Evolutionary conservation across 768 basidiomycete species (phyloP), one percentile per base, ranked within the genome.

Genomic region (Leccinum sublutescens): DNA sequence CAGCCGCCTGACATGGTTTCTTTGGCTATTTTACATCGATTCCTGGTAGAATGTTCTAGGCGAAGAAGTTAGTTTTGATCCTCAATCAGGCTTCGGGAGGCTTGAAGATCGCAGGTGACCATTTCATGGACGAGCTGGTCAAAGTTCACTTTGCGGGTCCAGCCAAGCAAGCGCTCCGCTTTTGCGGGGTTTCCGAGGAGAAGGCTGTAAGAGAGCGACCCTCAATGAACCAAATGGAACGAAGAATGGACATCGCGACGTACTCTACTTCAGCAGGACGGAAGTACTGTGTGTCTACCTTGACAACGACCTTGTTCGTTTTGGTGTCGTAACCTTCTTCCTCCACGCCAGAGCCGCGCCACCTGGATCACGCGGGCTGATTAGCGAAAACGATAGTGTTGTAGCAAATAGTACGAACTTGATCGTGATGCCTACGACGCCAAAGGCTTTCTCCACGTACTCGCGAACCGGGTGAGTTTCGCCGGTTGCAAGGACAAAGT

Each of bases 381-480:
- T 68, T 14, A 69, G 54, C 17, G 15, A 11, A 36, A 51, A 50
- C 5, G 17, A 33, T 49, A 6, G 29, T 17, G 12, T 53, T 3
- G 14, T 19, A 43, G 17, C 36, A 38, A 0, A 57, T 57, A 25
- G 12, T 2, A 72, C 82, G 45, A 66, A 90, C 88, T 78, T 75
- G 69, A 98, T 82, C 54, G 82, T 69, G 45, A 86, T 85, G 50
- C 83, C 87, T 29, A 93, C 81, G 52, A 81, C 76, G 3, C 65
- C 77, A 73, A 98, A 98, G 19, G 96, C 74, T 75, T 91, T 93
- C 71, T 94, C 86, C 66, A 98, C 92, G 65, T 86, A 97, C 76
- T 98, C 94, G 57, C 92, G 86, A 27, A 98, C 95, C 43, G 86
- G 86, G 74, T 98, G 95, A 31, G 93, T 98, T 80, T 98, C 96